Evolutionary conservation across 257 asterid species (phyloP).

Genomic region (Capsicum pubescens): DNA sequence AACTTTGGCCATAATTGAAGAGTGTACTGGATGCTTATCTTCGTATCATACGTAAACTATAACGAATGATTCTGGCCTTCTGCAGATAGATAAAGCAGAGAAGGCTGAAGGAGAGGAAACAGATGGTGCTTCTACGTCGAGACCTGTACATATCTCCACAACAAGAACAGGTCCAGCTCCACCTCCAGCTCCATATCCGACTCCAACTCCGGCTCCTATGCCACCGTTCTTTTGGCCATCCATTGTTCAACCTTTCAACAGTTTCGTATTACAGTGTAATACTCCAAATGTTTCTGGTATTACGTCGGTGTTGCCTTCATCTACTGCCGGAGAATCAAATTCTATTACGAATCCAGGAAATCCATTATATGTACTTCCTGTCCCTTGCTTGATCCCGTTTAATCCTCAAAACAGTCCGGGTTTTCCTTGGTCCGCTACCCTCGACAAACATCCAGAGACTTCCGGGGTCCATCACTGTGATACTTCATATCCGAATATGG

Average conservation of each 20-base stretch:
- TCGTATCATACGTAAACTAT: too few relatives aligned
- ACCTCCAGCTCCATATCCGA: slow-evolving; percentile 29
- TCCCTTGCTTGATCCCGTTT: slow-evolving; percentile 61
- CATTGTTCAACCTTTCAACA: slow-evolving; percentile 42
- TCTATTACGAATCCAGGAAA: slow-evolving; percentile 39
- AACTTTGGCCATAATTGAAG: too few relatives aligned
- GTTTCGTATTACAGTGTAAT: slow-evolving; percentile 36
- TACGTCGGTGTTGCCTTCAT: slow-evolving; percentile 37
- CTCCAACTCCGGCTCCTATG: slow-evolving; percentile 36
- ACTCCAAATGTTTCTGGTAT: slow-evolving; percentile 31
- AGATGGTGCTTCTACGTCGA: slow-evolving; percentile 31
- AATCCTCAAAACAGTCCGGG: slow-evolving; percentile 30
- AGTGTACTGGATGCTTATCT: too few relatives aligned
- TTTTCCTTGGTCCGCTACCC: slow-evolving; percentile 25
- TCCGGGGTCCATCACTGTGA: slow-evolving; percentile 29
- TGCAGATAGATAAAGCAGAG: slow-evolving; percentile 52
- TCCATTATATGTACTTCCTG: slow-evolving; percentile 52
- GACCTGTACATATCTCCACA: slow-evolving; percentile 30
- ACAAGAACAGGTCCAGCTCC: slow-evolving; percentile 33
- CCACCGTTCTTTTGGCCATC: slow-evolving; percentile 61
- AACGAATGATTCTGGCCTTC: neutral
- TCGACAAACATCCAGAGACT: slow-evolving; percentile 28
- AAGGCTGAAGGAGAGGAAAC: slow-evolving; percentile 36
- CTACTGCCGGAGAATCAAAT: slow-evolving; percentile 25
- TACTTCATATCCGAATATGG: slow-evolving; percentile 36